phyloP scores from a whole-genome alignment of 2,329 filamentous ascomycete species.

The Ceratocystis eucalypticola region DNA sequence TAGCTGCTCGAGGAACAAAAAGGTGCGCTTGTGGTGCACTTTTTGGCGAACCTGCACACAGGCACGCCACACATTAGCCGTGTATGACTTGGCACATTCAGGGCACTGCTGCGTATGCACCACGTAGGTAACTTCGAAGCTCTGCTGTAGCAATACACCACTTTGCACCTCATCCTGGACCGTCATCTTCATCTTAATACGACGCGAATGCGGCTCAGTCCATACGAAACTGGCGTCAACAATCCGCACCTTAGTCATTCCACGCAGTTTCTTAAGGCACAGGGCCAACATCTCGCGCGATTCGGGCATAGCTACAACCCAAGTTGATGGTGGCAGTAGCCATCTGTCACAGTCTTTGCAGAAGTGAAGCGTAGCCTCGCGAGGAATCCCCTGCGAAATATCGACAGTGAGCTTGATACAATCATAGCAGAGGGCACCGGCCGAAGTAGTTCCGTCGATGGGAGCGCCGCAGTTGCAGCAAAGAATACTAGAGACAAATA shows the following conservation, averaged over 20 bases:
- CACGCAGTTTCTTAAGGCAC: conserved; percentile 76
- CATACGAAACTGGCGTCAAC: conserved; percentile 95
- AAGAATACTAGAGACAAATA: conserved; percentile 52
- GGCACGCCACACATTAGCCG: conserved; percentile 88
- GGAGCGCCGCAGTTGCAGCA: conserved; percentile 96
- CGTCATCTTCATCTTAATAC: conserved; percentile 90
- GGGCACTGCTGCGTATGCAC: conserved; percentile 87
- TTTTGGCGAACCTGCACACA: conserved; percentile 93
- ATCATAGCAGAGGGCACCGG: conserved; percentile 86
- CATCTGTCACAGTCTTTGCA: conserved; percentile 92
- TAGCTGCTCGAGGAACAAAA: conserved; percentile 68
- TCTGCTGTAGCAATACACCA: conserved; percentile 67
- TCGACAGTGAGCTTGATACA: conserved; percentile 91
- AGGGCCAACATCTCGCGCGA: conserved; percentile 85
- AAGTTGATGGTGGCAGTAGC: conserved; percentile 73
- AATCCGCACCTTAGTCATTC: conserved; percentile 78
- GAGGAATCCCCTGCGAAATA: conserved; percentile 79
- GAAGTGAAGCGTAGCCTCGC: conserved; percentile 79
- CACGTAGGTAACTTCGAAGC: conserved; percentile 86
- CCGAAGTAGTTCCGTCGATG: conserved; percentile 78
- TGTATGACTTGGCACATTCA: conserved; percentile 91
- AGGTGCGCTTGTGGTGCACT: conserved; percentile 79
- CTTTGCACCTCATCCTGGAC: conserved; percentile 59
- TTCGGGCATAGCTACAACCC: conserved; percentile 74
- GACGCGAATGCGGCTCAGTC: conserved; percentile 91